Conservation (phyloP, 495 filamentous ascomycete species). For the Aspergillus ellipticus region DNA sequence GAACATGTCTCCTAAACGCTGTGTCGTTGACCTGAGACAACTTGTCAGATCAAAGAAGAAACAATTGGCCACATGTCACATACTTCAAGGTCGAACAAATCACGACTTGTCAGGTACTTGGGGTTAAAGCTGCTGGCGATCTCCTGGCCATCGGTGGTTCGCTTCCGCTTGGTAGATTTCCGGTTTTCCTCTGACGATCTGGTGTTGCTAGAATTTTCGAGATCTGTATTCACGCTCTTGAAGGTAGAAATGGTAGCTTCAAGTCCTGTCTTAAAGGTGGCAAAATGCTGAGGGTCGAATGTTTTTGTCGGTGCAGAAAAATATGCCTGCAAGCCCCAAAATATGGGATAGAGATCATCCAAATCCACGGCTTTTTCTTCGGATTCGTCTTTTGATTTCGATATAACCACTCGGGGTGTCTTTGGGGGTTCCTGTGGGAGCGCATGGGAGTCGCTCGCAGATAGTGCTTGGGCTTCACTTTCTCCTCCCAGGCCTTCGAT, state of each 20-base stretch:
- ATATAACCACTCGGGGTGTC: constrained; percentile 50
- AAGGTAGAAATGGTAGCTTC: constrained; percentile 78
- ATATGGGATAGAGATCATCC: constrained; percentile 79
- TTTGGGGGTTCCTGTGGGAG: constrained; percentile 19
- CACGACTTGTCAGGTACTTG: constrained; percentile 91
- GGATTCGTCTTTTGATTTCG: constrained; percentile 43
- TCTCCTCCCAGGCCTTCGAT: constrained; percentile 20
- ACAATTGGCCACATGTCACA: constrained; percentile 7
- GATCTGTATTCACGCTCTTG: constrained; percentile 69
- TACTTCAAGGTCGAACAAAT: constrained; percentile 93
- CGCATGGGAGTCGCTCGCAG: constrained; percentile 20
- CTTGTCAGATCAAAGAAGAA: constrained; percentile 1
- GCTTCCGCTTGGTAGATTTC: constrained; percentile 70
- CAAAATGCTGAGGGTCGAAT: constrained; percentile 67
- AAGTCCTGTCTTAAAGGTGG: constrained; percentile 72
- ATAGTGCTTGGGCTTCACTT: constrained; percentile 13
- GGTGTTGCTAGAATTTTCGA: constrained; percentile 41
- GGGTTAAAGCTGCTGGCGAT: constrained; percentile 83
- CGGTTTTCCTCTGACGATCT: constrained; percentile 58
- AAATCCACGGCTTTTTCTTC: constrained; percentile 50
- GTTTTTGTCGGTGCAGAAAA: constrained; percentile 87
- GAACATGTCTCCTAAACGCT: constrained; percentile 86
- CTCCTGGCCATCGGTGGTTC: constrained; percentile 53
- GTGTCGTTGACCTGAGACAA: constrained; percentile 74
- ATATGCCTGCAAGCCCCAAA: constrained; percentile 87